Base-by-base conservation (phyloP, 1,284 basidiomycete genomes). In the Rhizoctonia solani region DNA sequence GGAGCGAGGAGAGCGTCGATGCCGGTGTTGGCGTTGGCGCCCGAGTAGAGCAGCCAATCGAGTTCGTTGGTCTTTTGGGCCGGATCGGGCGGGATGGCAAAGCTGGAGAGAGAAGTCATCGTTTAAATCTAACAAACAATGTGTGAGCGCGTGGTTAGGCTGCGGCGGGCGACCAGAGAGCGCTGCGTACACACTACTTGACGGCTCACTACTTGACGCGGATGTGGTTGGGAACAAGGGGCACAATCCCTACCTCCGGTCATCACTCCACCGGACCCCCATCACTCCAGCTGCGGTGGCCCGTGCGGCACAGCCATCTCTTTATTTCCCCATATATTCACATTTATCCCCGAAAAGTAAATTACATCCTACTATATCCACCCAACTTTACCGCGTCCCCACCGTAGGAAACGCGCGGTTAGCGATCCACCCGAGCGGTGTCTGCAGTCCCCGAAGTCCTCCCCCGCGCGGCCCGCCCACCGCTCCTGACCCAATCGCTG, bases 41-140 rank as follows among this genome's bases (percentile, higher is more conserved):
- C 72, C 49, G 74, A 82, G 80, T 87, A 88, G 73, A 85, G 86
- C 76, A 85, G 81, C 78, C 87, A 85, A 77, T 87, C 87, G 76
- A 87, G 54, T 50, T 69, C 56, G 41, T 13, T n/a, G 50, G 67
- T 19, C 65, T 69, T 66, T 30, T 42, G 39, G 54, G 49, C 27
- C 21, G 55, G 42, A 23, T 69, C 58, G 9, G 56, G 67, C 39
- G 44, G 59, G 47, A 58, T 29, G 14, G 46, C 37, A 32, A 56
- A 53, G 54, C 46, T 59, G 42, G 66, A 32, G 19, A 52, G 54
- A 32, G 53, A 65, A 41, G 56, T 54, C 69, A 65, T 54, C 19
- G 67, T 46, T 46, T 67, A 32, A 32, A 37, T 19, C 59, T 63
- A 30, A 6, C 11, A 30, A 30, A 53, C 49, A 30, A 37, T 30